phyloP scores from a whole-genome alignment of 2,329 filamentous ascomycete genomes.

The Aureobasidium sp. region DNA sequence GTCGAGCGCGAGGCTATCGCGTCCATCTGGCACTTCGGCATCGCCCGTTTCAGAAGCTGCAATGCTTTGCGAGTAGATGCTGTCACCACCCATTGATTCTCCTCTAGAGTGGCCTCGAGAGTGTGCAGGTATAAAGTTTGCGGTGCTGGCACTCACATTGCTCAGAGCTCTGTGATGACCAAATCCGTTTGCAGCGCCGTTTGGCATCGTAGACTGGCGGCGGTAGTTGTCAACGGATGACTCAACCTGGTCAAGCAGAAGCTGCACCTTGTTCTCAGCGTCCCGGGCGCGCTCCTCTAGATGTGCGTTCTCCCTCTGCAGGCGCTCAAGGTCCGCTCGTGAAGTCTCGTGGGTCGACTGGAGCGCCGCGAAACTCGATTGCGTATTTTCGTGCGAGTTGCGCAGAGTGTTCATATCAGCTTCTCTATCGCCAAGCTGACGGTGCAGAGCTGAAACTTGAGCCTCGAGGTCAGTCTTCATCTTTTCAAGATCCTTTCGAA shows the following conservation, averaged over 20 bases:
- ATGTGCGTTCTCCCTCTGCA: constrained; percentile 71
- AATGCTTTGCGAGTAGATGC: constrained; percentile 41
- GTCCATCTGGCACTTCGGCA: constrained; percentile 24
- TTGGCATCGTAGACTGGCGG: constrained; percentile 51
- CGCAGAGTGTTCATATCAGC: constrained; percentile 61
- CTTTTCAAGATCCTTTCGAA: constrained; percentile 60
- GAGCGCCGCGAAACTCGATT: constrained; percentile 45
- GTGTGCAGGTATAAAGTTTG: constrained; percentile 20
- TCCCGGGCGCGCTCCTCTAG: constrained; percentile 80
- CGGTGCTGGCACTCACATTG: constrained; percentile 28
- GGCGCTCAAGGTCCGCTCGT: constrained; percentile 64
- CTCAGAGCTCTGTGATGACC: constrained; percentile 36
- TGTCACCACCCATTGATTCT: constrained; percentile 55
- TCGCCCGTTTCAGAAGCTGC: constrained; percentile 18
- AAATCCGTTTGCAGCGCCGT: constrained; percentile 28
- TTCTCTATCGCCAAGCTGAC: constrained; percentile 58
- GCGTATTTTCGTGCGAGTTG: constrained; percentile 33
- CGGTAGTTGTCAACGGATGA: constrained; percentile 91
- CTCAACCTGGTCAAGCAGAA: constrained; percentile 91
- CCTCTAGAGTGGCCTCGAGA: constrained; percentile 40
- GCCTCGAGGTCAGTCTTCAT: constrained; percentile 67
- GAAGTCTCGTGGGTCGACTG: constrained; percentile 33
- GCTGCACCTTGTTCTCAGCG: constrained; percentile 85
- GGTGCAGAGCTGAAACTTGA: constrained; percentile 58
- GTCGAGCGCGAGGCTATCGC: constrained; percentile 68